Evolutionary conservation across 768 basidiomycete genomes (phyloP).

Genomic region (Russula virescens): DNA sequence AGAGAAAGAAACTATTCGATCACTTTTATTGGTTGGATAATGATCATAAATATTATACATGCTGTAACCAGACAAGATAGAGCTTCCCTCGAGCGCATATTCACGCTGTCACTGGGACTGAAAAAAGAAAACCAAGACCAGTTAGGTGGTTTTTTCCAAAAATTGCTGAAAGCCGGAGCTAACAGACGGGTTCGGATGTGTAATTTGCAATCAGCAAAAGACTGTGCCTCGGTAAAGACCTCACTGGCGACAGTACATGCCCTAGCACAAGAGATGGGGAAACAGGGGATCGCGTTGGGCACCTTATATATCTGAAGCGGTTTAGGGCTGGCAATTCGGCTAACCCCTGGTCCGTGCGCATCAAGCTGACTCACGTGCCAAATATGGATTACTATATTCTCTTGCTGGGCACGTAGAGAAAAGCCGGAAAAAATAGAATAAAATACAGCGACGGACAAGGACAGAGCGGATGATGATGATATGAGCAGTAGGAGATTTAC

Average conservation of each 20-base stretch:
- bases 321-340: conserved; percentile 21
- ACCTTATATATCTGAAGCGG: conserved; percentile 30
- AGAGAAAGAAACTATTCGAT: too few species aligned
- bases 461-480: too few species aligned
- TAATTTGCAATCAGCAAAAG: conserved; percentile 97
- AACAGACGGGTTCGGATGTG: conserved; percentile 91
- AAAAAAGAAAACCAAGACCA: background rate
- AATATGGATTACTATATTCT: too few species aligned
- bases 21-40: too few species aligned
- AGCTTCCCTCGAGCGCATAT: background rate
- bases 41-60: too few species aligned
- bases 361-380: too few species aligned
- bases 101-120: conserved; percentile 12
- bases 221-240: conserved; percentile 94
- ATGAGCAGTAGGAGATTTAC: too few species aligned
- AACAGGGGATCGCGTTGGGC: background rate
- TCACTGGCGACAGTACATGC: conserved; percentile 94
- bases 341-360: conserved; percentile 19
- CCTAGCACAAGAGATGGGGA: conserved; percentile 72
- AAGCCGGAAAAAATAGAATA: too few species aligned
- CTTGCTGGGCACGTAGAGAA: too few species aligned
- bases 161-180: conserved; percentile 88
- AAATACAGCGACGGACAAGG: too few species aligned
- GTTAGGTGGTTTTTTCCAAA: conserved; percentile 52
- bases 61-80: too few species aligned